Percentiles rank a stretch among this genome's conserved stretches.
Conservation (phyloP, 306 rosid genomes). For the Cotoneaster glaucophyllus region DNA sequence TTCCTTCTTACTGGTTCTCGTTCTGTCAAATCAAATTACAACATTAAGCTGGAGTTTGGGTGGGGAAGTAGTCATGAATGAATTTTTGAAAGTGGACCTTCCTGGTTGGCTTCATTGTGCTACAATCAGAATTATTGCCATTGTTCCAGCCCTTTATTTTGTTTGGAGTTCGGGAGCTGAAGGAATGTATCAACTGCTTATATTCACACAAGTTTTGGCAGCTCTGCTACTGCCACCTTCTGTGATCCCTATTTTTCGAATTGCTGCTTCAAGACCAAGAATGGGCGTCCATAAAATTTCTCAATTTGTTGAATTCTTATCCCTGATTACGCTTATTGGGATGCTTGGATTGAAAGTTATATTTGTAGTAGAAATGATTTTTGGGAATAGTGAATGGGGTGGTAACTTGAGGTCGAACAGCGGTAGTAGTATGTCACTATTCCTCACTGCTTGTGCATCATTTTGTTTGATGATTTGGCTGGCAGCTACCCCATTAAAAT, state of each 20-base stretch:
- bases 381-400: conserved; percentile 89
- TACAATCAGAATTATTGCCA: conserved; percentile 75
- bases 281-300: conserved; percentile 81
- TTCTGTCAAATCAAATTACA: conserved; percentile 68
- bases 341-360: conserved; percentile 74
- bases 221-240: conserved; percentile 88
- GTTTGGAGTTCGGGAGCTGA: conserved; percentile 92
- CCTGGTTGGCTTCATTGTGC: conserved; percentile 97
- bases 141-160: conserved; percentile 80
- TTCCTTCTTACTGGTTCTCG: conserved; percentile 57
- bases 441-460: conserved; percentile 46
- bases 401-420: conserved; percentile 60
- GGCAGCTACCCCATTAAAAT: conserved; percentile 78
- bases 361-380: conserved; percentile 78
- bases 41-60: conserved; percentile 75
- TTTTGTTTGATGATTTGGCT: conserved; percentile 78
- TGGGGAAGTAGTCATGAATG: conserved; percentile 61
- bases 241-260: conserved; percentile 83
- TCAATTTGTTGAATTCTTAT: conserved; percentile 62
- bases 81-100: conserved; percentile 72
- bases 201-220: conserved; percentile 74
- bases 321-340: conserved; percentile 56
- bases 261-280: conserved; percentile 72
- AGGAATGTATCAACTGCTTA: conserved; percentile 82
- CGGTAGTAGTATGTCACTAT: conserved; percentile 57